Evolutionary conservation across 352 stramenopile genomes (phyloP).

Genomic region (Saprolegnia parasitica): DNA sequence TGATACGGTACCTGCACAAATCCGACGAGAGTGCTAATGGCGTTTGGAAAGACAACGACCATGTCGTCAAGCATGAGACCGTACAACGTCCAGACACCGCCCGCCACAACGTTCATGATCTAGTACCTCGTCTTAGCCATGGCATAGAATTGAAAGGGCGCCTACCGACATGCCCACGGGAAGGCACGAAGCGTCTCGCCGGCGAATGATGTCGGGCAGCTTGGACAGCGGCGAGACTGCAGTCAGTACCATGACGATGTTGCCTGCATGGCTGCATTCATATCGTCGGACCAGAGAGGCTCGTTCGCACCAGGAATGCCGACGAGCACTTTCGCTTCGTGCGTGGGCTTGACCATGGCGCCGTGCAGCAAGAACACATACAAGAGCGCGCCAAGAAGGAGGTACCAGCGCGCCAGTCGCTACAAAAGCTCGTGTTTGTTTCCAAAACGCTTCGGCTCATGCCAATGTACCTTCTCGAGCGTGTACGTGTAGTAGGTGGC

Average conservation of each 20-base stretch:
- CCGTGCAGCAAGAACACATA: slow-evolving; percentile 55
- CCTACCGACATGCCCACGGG: slow-evolving; percentile 62
- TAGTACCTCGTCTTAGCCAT: background rate
- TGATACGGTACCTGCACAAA: slow-evolving; percentile 47
- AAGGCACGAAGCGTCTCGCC: slow-evolving; percentile 59
- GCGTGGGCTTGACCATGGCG: slow-evolving; percentile 38
- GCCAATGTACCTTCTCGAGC: slow-evolving; percentile 38
- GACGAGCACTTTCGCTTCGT: slow-evolving; percentile 58
- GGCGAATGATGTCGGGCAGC: slow-evolving; percentile 56
- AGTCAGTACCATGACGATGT: slow-evolving; percentile 62
- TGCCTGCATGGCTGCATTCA: background rate
- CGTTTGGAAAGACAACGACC: slow-evolving; percentile 65
- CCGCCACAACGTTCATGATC: slow-evolving; percentile 67
- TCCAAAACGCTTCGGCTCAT: background rate
- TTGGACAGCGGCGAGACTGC: slow-evolving; percentile 64
- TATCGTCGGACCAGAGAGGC: background rate
- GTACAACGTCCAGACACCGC: slow-evolving; percentile 62
- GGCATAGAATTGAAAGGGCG: background rate
- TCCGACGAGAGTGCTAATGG: slow-evolving; percentile 64
- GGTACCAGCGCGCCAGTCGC: background rate
- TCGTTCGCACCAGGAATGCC: slow-evolving; percentile 56
- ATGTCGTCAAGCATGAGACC: slow-evolving; percentile 56
- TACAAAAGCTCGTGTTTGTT: background rate
- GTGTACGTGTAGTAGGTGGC: slow-evolving; percentile 60
- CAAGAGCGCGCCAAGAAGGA: slow-evolving; percentile 34